Evolutionary conservation across 805 yeast species (phyloP).

Genomic region (Wickerhamomyces sydowiorum): DNA sequence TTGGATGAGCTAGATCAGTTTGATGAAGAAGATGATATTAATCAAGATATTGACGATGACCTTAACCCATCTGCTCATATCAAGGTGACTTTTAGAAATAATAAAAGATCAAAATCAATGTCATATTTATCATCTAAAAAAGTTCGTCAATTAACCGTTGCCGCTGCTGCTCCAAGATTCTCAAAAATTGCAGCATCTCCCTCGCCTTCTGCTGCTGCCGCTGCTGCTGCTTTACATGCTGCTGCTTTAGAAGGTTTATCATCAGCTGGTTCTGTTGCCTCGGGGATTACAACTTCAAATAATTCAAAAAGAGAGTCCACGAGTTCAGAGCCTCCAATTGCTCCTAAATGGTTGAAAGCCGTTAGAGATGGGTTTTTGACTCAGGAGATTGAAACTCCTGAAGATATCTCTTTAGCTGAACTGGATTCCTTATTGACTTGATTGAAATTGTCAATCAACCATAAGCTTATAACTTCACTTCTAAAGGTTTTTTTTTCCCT

Average conservation of each 20-base stretch:
- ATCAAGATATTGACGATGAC: constrained; percentile 34
- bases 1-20: constrained; percentile 38
- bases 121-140: constrained; percentile 51
- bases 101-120: constrained; percentile 60
- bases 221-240: constrained; percentile 69
- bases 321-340: constrained; percentile 26
- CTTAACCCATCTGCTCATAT: too few relatives aligned
- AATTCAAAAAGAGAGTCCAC: constrained; percentile 13
- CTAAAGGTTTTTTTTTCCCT: neutral
- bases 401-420: constrained; percentile 69
- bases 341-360: constrained; percentile 65
- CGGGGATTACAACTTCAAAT: constrained; percentile 11
- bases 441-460: neutral
- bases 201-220: constrained; percentile 62
- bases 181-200: constrained; percentile 55
- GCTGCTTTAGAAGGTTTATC: constrained; percentile 52
- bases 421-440: constrained; percentile 43
- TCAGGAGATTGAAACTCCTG: constrained; percentile 76
- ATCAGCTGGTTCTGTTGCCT: constrained; percentile 30
- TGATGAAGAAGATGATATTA: constrained; percentile 15
- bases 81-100: constrained; percentile 36
- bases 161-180: constrained; percentile 78
- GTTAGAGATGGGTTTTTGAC: constrained; percentile 72
- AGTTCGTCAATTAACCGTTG: constrained; percentile 50
- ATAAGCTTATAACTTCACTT: neutral